phyloP scores from a whole-genome alignment of 2,329 filamentous ascomycete genomes.

The Pezicula neosporulosa region DNA sequence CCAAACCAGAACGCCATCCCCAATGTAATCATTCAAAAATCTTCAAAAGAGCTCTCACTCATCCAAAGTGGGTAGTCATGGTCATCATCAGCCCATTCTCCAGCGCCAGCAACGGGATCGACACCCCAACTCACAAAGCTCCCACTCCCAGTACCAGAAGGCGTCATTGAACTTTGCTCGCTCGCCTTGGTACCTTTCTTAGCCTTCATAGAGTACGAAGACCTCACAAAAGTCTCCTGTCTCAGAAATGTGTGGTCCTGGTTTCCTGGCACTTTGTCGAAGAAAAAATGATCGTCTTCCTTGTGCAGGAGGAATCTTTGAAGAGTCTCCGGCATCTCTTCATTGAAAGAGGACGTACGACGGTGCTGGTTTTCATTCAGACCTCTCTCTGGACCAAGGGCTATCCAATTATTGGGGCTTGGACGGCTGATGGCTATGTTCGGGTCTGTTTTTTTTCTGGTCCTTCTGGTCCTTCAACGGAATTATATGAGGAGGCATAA shows the following conservation, averaged over 20 bases:
- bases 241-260: background rate
- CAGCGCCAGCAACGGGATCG: slow-evolving; percentile 9
- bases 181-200: slow-evolving; percentile 15
- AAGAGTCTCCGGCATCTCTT: background rate
- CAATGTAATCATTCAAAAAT: background rate
- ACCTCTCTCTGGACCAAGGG: background rate
- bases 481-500: slow-evolving; percentile 8
- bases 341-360: background rate
- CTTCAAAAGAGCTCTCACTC: slow-evolving; percentile 5
- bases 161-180: slow-evolving; percentile 8
- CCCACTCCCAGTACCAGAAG: slow-evolving; percentile 5
- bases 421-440: slow-evolving; percentile 4
- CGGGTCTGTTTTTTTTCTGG: slow-evolving; percentile 14
- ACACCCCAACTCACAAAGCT: slow-evolving; percentile 7
- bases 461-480: slow-evolving; percentile 14
- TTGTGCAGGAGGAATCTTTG: background rate
- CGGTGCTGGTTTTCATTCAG: slow-evolving; percentile 2
- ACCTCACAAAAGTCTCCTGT: slow-evolving; percentile 3
- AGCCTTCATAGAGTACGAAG: slow-evolving; percentile 1
- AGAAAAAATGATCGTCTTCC: background rate
- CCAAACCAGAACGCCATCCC: background rate
- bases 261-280: background rate
- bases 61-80: slow-evolving; percentile 10
- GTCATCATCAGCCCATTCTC: slow-evolving; percentile 15
- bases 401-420: background rate